Evolutionary conservation across 2,329 filamentous ascomycete genomes (phyloP), one percentile per base, ranked within the genome.

Genomic region (Monosporascus sp.): DNA sequence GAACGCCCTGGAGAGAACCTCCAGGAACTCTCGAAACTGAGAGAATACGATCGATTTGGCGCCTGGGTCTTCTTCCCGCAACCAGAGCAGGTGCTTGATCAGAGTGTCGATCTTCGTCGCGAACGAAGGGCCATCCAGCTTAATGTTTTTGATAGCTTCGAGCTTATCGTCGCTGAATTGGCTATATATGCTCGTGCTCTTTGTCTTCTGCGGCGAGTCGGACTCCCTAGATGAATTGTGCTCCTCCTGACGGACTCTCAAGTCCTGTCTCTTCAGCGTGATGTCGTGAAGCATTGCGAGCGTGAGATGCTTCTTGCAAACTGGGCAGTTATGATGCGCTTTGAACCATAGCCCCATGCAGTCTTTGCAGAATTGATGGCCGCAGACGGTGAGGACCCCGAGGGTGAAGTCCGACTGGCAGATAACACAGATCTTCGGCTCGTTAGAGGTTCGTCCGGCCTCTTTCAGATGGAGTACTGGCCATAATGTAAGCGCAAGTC

Each of bases 31-130:
- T 14, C 54, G 50, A 50, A 66, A 81, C 71, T 97, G 93, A 1
- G 90, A 95, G 69, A 96, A 99, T n/a, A 97, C 80, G 66, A 99
- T 88, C 0, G 89, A 89, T 67, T 97, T 97, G 9, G 90, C 84
- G 0, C 90, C 90, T 0, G 90, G 89, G 60, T 97, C 91, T 47
- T 89, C 83, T 59, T 88, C 78, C 2, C 93, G 84, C 20, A 97
- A 77, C 89, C 90, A 97, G 17, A 96, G 71, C 2, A 97, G 71
- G 67, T 97, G 94, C 2, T 90, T 82, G 27, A 86, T 79, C 3
- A 93, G 72, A 0, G 84, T 95, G 67, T 97, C 91, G 18, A 97
- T 86, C 70, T 97, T 99, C 0, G 89, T 95, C 2, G 90, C 91
- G 63, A 89, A 97, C 0, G 88, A 91, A 2, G 80, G 80, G 0